Conservation (phyloP, 805 yeast species). For the Candida pseudofarinosa region DNA sequence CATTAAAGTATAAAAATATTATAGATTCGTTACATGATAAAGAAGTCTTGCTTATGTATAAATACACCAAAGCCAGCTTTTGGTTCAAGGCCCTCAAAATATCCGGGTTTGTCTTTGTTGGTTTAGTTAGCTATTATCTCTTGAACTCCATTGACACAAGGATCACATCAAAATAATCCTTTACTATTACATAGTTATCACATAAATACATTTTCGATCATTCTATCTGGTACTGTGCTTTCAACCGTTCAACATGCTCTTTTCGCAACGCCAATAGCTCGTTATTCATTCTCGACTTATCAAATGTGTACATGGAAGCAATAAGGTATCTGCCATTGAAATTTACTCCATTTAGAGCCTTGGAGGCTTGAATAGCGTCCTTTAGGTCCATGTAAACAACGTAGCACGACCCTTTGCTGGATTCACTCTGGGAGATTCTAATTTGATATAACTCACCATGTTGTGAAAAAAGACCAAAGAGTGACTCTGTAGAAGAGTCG, state of each 20-base stretch:
- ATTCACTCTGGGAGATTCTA: conserved; percentile 27
- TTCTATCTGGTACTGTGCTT: conserved; percentile 8
- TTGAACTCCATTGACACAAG: conserved; percentile 34
- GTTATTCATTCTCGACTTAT: conserved; percentile 24
- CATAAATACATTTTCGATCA: neutral
- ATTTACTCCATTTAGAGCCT: conserved; percentile 57
- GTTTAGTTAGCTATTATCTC: conserved; percentile 51
- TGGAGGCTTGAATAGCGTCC: conserved; percentile 48
- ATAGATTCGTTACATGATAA: conserved; percentile 62
- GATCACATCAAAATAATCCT: conserved; percentile 12
- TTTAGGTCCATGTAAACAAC: conserved; percentile 48
- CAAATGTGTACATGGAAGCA: conserved; percentile 45
- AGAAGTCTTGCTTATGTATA: conserved; percentile 59
- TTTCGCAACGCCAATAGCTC: conserved; percentile 22
- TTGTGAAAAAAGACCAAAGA: conserved; percentile 50
- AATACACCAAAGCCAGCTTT: conserved; percentile 49
- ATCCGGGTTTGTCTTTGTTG: conserved; percentile 58
- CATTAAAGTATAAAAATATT: conserved; percentile 55
- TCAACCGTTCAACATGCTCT: conserved; percentile 25
- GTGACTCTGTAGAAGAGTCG: conserved; percentile 39
- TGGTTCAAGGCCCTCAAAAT: conserved; percentile 64
- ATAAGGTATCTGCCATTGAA: conserved; percentile 57
- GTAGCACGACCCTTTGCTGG: conserved; percentile 48
- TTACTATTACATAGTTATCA: conserved; percentile 3
- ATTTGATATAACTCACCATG: conserved; percentile 57